These are phyloP conservation scores for Orbilia ellipsospora DNA, from an alignment of 2,329 filamentous ascomycete species.

Conservation along the genomic window DNA sequence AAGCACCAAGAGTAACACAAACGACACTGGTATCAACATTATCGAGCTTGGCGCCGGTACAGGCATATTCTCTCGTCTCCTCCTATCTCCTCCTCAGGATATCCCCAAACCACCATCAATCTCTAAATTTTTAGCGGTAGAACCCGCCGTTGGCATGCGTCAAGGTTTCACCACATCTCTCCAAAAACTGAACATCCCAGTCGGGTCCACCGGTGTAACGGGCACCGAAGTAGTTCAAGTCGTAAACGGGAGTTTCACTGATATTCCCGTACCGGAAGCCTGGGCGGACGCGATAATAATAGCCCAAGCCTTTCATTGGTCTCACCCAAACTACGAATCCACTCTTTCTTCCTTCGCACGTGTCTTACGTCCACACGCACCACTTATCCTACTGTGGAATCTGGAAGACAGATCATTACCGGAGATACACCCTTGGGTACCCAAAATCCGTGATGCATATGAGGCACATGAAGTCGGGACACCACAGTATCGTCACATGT, in stretches of 20 bases:
- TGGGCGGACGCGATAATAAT: conserved; percentile 50
- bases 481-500: conserved; percentile 40
- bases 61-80: conserved; percentile 41
- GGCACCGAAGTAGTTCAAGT: conserved; percentile 28
- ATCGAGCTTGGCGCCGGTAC: conserved; percentile 50
- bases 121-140: conserved; percentile 33
- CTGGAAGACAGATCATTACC: conserved; percentile 35
- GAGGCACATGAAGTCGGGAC: conserved; percentile 38
- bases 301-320: conserved; percentile 53
- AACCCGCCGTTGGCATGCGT: conserved; percentile 44
- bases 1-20: background rate
- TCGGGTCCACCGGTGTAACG: background rate
- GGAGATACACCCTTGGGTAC: conserved; percentile 37
- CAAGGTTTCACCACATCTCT: conserved; percentile 20
- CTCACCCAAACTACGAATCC: conserved; percentile 39
- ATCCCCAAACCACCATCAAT: conserved; percentile 6
- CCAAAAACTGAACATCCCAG: background rate
- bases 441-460: conserved; percentile 38
- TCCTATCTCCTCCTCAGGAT: conserved; percentile 22
- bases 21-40: conserved; percentile 22
- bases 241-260: conserved; percentile 28
- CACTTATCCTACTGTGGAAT: conserved; percentile 47
- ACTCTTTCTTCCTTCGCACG: conserved; percentile 17
- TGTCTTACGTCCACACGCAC: conserved; percentile 15
- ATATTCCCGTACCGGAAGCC: conserved; percentile 24